Base-by-base conservation (phyloP, 768 basidiomycete species). In the Mycena alexandri region DNA sequence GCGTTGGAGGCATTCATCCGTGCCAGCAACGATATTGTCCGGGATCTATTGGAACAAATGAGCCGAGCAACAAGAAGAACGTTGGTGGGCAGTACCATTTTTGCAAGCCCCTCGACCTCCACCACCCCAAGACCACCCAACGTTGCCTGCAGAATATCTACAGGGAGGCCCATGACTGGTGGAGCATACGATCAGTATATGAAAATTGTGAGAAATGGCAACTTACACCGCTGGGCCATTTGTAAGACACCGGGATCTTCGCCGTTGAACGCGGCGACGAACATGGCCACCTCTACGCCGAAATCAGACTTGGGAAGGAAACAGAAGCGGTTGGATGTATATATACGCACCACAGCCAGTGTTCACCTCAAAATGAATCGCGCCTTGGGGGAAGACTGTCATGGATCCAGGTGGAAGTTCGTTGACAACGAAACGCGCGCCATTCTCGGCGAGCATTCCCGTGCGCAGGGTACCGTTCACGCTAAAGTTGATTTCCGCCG, bases 301-400 rank as follows among this genome's bases (percentile, higher is more conserved):
- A 4, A 25, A 73, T 77, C 63, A 77, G 73, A 3, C 69, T 67
- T 8, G 72, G n/a, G 72, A n/a, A 72, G 69, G 65, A 73, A 70
- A 71, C 2, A 11, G 5, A 8, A 13, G 10, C 59, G 3, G 3
- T 29, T 46, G 21, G 25, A 58, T 5, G 9, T 2, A 38, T 13
- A 29, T 33, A 58, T 14, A 34, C 66, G 13, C 46, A 71, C 72
- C 47, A 60, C 72, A 73, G 17, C 58, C 60, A 2, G 44, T 25
- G 47, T 73, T 73, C 63, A 68, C 61, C 54, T 73, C 67, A 19
- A 73, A 73, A 47, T 71, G 70, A 13, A 72, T 63, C 19, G 63
- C 59, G n/a, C 68, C 70, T 63, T 65, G 24, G 43, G 74, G 54
- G 50, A 68, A 61, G 47, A 71, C 33, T 19, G 72, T 64, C 59